Conservation (phyloP, 2,329 filamentous ascomycete genomes). For the Cytospora chrysosperma region DNA sequence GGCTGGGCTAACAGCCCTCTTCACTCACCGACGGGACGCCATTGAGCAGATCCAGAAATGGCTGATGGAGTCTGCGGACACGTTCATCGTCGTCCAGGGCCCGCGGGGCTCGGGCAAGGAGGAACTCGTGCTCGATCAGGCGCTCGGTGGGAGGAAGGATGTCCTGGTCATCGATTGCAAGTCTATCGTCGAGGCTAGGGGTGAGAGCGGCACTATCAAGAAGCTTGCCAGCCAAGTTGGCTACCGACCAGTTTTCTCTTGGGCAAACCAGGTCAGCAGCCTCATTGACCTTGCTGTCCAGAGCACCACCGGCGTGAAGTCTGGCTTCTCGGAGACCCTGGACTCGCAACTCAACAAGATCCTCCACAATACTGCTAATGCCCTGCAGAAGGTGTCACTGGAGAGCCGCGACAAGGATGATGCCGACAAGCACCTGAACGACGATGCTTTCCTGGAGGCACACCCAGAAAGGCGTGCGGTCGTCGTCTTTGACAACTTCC, state of each 20-base stretch:
- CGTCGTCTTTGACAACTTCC: conserved; percentile 87
- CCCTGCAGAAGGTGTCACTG: conserved; percentile 75
- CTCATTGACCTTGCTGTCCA: conserved; percentile 90
- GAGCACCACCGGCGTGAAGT: conserved; percentile 90
- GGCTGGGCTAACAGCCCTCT: conserved; percentile 74
- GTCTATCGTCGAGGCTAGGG: conserved; percentile 83
- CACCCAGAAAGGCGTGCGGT: conserved; percentile 82
- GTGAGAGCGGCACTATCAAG: conserved; percentile 81
- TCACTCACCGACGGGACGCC: conserved; percentile 79
- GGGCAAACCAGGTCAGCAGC: conserved; percentile 93
- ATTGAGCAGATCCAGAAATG: conserved; percentile 82
- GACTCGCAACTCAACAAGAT: conserved; percentile 90
- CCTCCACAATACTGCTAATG: conserved; percentile 75
- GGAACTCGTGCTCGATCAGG: conserved; percentile 83
- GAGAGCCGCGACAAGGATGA: conserved; percentile 68
- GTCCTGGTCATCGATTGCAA: conserved; percentile 91
- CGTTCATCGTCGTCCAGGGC: conserved; percentile 91
- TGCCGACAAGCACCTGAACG: conserved; percentile 68
- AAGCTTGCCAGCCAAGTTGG: conserved; percentile 81
- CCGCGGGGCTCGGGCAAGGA: conserved; percentile 88
- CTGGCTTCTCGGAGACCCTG: conserved; percentile 88
- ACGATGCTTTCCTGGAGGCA: conserved; percentile 86
- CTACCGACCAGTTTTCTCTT: conserved; percentile 90
- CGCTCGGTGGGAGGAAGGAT: conserved; percentile 71
- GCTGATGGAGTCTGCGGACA: conserved; percentile 85